Evolutionary conservation across 805 yeast species (phyloP), one percentile per base, ranked within the genome.

Genomic region (Torulaspora quercuum): DNA sequence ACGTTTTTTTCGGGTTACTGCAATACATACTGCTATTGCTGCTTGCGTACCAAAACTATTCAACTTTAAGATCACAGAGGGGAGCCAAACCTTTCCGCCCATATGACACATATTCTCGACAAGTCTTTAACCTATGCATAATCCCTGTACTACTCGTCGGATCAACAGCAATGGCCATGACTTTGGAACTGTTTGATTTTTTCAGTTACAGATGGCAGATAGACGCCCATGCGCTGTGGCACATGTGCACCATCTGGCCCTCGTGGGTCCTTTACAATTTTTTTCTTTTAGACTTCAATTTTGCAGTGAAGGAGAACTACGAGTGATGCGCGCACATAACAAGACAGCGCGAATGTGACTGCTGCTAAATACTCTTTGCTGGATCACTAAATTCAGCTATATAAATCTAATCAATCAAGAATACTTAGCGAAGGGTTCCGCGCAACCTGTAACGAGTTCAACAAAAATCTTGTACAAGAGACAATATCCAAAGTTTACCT

Each of bases 201-300:
- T 75, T 94, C 4, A 92, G 84, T 10, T 56, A 82, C 24, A 64
- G 52, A 33, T 82, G 72, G 48, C 69, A 84, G 25, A 50, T 92
- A 0, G 98, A 92, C 63, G 95, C 96, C 0, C 98, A 92, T 61
- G 78, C 96, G 0, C 53, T 90, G 25, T 92, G 98, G 98, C 98
- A 92, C 58, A 70, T 83, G 17, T 75, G 85, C 13, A 92, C 98
- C 0, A 78, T 89, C 2, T 59, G 86, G 53, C 97, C 97, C 0
- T 77, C 90, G 0, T 64, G 75, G 40, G 72, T 75, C 43, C 76
- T 95, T 76, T 89, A 82, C 57, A 75, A 73, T 26, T 82, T 74
- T 49, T 68, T 75, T 61, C 55, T 69, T 4, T 53, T 56, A 20
- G 81, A 75, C 39, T 73, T 63, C 27, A 36, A 35, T 21, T 37